Percentiles rank a stretch among this genome's conserved stretches.
Evolutionary conservation across 1,139 yeast species (phyloP).

Genomic region (Hyphopichia burtonii): DNA sequence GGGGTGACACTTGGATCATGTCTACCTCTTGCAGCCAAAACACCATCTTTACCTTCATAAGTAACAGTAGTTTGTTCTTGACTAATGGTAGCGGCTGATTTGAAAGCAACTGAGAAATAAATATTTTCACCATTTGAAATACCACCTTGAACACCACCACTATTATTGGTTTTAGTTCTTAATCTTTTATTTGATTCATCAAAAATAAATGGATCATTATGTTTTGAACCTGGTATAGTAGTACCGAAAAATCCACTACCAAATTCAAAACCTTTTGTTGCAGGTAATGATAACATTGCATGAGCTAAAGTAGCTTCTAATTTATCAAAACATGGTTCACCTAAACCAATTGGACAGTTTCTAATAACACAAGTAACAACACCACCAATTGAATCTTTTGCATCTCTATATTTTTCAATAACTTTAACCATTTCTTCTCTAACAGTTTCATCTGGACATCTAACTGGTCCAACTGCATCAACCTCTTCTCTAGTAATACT

Average conservation of each 20-base stretch:
- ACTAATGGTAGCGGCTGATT: conserved; percentile 96
- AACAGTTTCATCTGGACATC: conserved; percentile 81
- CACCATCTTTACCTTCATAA: conserved; percentile 84
- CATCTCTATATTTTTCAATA: conserved; percentile 83
- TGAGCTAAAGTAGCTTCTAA: conserved; percentile 93
- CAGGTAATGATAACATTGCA: conserved; percentile 96
- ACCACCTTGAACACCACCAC: conserved; percentile 99
- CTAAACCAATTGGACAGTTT: conserved; percentile 89
- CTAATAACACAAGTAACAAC: conserved; percentile 96
- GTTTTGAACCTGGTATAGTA: conserved; percentile 85
- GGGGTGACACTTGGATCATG: conserved; percentile 99
- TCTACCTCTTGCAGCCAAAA: conserved; percentile 93
- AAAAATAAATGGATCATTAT: conserved; percentile 80
- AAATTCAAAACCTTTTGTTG: conserved; percentile 95
- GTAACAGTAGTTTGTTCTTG: conserved; percentile 88
- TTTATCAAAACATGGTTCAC: conserved; percentile 97
- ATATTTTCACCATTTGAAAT: conserved; percentile 94
- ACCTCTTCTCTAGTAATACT: conserved; percentile 86
- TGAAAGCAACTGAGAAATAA: conserved; percentile 92
- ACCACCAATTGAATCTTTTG: conserved; percentile 94
- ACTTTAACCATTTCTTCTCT: conserved; percentile 82
- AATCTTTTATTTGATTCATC: conserved; percentile 56
- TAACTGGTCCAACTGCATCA: conserved; percentile 83
- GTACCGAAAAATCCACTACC: conserved; percentile 96
- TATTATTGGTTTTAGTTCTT: conserved; percentile 85